phyloP scores from a whole-genome alignment of 2,329 filamentous ascomycete genomes.

The Fusarium mundagurra region DNA sequence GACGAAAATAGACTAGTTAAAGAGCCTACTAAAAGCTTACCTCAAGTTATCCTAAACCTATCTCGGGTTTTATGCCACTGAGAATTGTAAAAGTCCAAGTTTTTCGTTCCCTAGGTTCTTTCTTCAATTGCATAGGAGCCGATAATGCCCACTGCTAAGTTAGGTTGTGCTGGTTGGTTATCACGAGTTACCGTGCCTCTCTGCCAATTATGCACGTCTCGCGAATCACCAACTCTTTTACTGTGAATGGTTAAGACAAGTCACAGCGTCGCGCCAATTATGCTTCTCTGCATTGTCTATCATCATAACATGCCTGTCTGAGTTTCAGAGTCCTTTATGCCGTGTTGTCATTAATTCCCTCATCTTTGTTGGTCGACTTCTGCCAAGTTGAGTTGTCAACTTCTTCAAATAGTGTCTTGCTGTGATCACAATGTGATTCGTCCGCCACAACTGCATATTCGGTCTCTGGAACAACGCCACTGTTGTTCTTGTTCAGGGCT shows the following conservation, averaged over 20 bases:
- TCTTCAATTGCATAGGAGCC: neutral
- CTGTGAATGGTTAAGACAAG: constrained; percentile 13
- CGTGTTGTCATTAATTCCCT: constrained; percentile 11
- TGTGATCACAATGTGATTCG: neutral
- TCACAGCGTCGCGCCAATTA: constrained; percentile 6
- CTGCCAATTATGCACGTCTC: constrained; percentile 5
- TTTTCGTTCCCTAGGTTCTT: neutral
- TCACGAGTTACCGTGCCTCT: constrained; percentile 1
- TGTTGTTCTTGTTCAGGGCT: neutral
- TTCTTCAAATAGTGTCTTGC: neutral
- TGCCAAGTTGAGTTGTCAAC: neutral
- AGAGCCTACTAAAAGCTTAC: neutral
- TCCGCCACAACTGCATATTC: neutral
- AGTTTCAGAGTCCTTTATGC: neutral
- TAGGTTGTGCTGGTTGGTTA: neutral
- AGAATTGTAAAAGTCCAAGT: neutral
- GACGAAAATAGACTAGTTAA: neutral
- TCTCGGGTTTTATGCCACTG: neutral
- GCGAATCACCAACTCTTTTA: constrained; percentile 5
- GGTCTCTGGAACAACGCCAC: neutral
- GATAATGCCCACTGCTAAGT: neutral
- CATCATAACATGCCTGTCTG: neutral
- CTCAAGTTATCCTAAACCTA: neutral
- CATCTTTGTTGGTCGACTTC: neutral
- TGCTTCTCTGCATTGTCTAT: neutral